Conservation (phyloP, 176 grass and related monocot species). For the Juncus inflexus region DNA sequence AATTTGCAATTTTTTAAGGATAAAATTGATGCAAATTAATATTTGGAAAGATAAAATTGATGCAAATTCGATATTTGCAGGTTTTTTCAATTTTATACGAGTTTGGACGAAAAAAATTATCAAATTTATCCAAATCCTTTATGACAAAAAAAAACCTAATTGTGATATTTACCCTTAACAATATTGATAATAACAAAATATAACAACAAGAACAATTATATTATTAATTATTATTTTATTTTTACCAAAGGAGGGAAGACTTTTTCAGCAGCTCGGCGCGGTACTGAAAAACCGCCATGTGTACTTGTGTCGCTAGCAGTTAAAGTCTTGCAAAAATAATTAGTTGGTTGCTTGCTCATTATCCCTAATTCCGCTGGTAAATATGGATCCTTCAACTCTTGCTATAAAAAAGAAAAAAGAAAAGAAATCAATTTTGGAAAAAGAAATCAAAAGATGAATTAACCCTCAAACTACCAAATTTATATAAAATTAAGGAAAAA, state of each 20-base stretch:
- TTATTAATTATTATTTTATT: background rate
- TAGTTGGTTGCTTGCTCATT: conserved; percentile 86
- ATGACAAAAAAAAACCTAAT: background rate
- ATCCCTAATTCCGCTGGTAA: conserved; percentile 76
- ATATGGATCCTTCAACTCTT: conserved; percentile 98
- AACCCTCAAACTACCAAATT: background rate
- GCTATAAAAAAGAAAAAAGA: conserved; percentile 51
- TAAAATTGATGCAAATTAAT: no score
- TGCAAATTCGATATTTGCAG: no score
- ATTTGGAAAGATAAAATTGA: no score
- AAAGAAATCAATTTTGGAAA: background rate
- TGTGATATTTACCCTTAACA: conserved; percentile 11
- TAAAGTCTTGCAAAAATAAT: conserved; percentile 99
- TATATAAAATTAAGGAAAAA: conserved; percentile 13
- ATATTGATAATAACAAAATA: background rate
- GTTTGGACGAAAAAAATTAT: no score
- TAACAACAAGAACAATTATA: background rate
- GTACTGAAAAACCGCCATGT: conserved; percentile 99
- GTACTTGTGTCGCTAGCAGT: conserved; percentile 98
- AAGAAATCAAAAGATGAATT: background rate
- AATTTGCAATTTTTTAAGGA: no score
- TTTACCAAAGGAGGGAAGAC: conserved; percentile 95
- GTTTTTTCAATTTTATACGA: no score
- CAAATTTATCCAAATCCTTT: no score
- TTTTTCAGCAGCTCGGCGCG: conserved; percentile 96